Conservation (phyloP, 495 filamentous ascomycete species). For the Aspergillus olivimuriae region DNA sequence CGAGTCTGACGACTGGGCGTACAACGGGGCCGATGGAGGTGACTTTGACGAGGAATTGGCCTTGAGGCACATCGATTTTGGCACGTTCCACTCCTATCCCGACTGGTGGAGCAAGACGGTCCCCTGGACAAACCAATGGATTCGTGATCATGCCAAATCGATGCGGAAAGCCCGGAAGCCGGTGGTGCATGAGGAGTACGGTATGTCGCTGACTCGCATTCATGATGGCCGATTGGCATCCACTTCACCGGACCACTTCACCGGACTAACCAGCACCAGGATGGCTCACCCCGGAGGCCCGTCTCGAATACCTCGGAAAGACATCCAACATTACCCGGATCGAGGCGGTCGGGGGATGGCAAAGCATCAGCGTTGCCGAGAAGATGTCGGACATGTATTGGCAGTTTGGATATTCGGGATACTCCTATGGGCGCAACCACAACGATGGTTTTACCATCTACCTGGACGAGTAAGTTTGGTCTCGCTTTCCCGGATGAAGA, state of each 20-base stretch:
- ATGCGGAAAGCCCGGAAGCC: conserved; percentile 6
- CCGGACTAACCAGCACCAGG: conserved; percentile 1
- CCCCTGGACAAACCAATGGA: conserved; percentile 12
- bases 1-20: conserved; percentile 44
- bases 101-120: conserved; percentile 16
- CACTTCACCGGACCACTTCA: no score
- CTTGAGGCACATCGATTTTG: conserved; percentile 53
- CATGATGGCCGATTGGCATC: background rate
- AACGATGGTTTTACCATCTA: conserved; percentile 14
- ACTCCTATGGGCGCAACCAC: conserved; percentile 13
- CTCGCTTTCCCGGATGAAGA: background rate
- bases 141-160: conserved; percentile 6
- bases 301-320: conserved; percentile 6
- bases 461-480: conserved; percentile 8
- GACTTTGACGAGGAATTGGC: conserved; percentile 52
- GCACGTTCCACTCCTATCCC: conserved; percentile 56
- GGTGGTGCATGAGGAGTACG: conserved; percentile 13
- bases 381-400: conserved; percentile 14
- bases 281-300: conserved; percentile 6
- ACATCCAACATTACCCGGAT: conserved; percentile 12
- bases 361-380: conserved; percentile 9
- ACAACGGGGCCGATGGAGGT: conserved; percentile 50
- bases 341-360: conserved; percentile 13
- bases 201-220: background rate
- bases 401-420: conserved; percentile 13